Evolutionary conservation across 2,329 filamentous ascomycete species (phyloP), one percentile per base, ranked within the genome.

Genomic region (Lizonia empirigonia): DNA sequence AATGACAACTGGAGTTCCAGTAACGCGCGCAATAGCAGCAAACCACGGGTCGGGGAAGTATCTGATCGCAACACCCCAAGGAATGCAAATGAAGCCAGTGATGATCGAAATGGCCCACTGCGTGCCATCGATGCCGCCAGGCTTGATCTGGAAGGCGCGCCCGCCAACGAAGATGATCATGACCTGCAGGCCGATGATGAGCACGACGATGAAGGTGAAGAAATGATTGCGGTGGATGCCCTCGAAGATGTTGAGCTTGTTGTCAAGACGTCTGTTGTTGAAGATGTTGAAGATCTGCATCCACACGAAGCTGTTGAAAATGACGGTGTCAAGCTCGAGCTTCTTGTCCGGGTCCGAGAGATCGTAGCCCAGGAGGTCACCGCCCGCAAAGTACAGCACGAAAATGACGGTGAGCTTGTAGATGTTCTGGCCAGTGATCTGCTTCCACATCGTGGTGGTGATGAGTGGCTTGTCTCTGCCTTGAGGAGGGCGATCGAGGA

Each of bases 391-490:
- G 68, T 89, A 80, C 0, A 87, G 75, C 0, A 81, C 73, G 42
- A 86, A 80, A 1, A 83, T 81, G 8, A 85, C 78, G n/a, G 73
- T 72, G 5, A 86, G 76, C 63, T 86, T 84, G 64, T 80, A 85
- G 47, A 86, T 78, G 23, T 82, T 77, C 61, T 86, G 84, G 3
- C 83, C 84, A 23, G 80, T 76, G 41, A 86, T 85, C 79, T 86
- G 85, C 73, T 86, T 86, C 82, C 82, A 85, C 83, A 86, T 86
- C 0, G 59, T 65, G 5, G 52, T 63, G 2, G 65, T 67, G 45
- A 97, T 93, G 35, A 97, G 86, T 3, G 88, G 79, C 76, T 97
- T 92, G 65, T 96, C 90, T 53, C 92, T 87, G 79, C 92, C 93
- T 59, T 94, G 82, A 20, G 93, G 94, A 60, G 85, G 85, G 48